Conservation (phyloP, 805 yeast species). For the Candida yuanshanica region DNA sequence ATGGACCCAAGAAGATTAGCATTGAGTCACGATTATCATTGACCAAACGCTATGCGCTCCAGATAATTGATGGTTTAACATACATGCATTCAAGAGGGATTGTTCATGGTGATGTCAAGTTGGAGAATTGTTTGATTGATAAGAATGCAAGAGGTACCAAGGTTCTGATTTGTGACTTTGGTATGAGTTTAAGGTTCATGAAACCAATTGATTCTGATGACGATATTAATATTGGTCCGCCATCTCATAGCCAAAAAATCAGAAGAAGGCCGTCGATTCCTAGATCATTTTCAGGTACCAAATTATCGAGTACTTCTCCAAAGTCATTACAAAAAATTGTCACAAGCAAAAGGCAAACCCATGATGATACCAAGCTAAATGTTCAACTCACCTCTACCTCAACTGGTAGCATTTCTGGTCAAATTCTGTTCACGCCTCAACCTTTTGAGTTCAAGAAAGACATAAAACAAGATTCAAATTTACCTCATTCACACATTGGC, state of each 20-base stretch:
- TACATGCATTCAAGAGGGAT: slow-evolving; percentile 61
- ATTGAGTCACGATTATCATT: slow-evolving; percentile 29
- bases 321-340: slow-evolving; percentile 21
- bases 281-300: slow-evolving; percentile 27
- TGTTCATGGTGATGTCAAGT: slow-evolving; percentile 72
- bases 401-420: background rate
- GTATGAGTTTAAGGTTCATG: slow-evolving; percentile 51
- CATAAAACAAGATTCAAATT: slow-evolving; percentile 9
- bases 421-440: slow-evolving; percentile 10
- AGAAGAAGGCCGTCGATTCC: slow-evolving; percentile 28
- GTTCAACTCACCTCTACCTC: slow-evolving; percentile 1
- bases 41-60: slow-evolving; percentile 38
- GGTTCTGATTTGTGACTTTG: slow-evolving; percentile 79
- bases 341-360: slow-evolving; percentile 23
- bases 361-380: slow-evolving; percentile 25
- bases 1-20: slow-evolving; percentile 25
- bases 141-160: slow-evolving; percentile 33
- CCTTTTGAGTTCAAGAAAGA: slow-evolving; percentile 13
- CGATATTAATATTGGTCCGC: slow-evolving; percentile 25
- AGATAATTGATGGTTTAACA: slow-evolving; percentile 54
- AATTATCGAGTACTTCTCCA: slow-evolving; percentile 5
- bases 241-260: slow-evolving; percentile 8
- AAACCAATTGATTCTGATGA: slow-evolving; percentile 10
- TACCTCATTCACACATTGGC: slow-evolving; percentile 71
- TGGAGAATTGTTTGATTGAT: slow-evolving; percentile 61